These are phyloP conservation scores for Biancaea sappan DNA, from an alignment of 306 rosid species.

Conservation along the genomic window DNA sequence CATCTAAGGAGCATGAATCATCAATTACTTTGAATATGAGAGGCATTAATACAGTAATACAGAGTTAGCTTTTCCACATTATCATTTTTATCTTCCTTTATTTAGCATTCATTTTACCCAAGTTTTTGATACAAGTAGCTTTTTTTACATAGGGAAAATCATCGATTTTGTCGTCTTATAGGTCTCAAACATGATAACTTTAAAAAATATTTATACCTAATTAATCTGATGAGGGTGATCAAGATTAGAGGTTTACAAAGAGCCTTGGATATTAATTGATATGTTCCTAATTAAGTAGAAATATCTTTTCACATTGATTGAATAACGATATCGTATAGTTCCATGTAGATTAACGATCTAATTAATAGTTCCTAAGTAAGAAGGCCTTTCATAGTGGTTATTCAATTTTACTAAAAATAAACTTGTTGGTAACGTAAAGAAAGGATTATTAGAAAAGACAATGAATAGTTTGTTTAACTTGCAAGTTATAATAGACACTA, in stretches of 20 bases:
- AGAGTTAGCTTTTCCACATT: not conserved
- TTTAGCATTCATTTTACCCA: not conserved
- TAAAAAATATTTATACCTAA: not conserved
- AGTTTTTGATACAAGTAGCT: slow-evolving; percentile 3
- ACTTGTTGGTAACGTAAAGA: no score
- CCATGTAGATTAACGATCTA: not conserved
- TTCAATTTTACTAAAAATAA: no score
- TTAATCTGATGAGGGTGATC: not conserved
- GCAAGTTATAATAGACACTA: no score
- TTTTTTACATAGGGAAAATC: slow-evolving; percentile 1
- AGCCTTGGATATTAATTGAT: no score
- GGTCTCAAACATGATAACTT: not conserved
- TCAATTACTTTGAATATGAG: slow-evolving; percentile 29
- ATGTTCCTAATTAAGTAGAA: not conserved
- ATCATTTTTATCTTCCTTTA: slow-evolving; percentile 30
- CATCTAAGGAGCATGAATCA: slow-evolving; percentile 7
- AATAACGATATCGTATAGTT: not conserved
- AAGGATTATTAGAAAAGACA: no score
- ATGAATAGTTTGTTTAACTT: no score
- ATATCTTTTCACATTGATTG: not conserved
- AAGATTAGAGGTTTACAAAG: not conserved
- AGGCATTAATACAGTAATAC: not conserved
- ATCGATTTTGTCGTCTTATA: slow-evolving; percentile 10
- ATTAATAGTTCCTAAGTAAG: no score
- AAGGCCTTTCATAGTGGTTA: no score